Conservation (phyloP, 805 yeast species). For the Candida maris region DNA sequence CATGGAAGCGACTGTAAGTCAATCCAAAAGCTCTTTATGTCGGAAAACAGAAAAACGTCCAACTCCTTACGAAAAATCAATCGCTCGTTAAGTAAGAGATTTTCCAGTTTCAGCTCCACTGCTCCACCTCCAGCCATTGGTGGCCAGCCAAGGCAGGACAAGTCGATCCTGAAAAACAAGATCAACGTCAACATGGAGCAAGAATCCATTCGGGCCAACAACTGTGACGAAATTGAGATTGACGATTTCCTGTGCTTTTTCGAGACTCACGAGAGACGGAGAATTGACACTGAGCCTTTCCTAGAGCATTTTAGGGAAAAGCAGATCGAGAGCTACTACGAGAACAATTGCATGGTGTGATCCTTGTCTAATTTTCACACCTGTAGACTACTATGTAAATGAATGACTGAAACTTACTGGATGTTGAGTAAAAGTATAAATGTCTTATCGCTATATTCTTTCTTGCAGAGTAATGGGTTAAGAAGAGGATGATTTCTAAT, state of each 20-base stretch:
- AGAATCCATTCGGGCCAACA: constrained; percentile 35
- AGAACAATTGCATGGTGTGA: constrained; percentile 10
- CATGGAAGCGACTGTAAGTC: constrained; percentile 21
- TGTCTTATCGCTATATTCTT: no score
- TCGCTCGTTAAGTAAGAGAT: constrained; percentile 15
- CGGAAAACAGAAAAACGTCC: constrained; percentile 4
- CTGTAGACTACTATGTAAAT: no score
- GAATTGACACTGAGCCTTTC: constrained; percentile 31
- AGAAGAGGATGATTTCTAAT: constrained; percentile 55
- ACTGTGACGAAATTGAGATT: constrained; percentile 37
- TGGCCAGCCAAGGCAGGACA: constrained; percentile 9
- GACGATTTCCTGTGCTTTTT: constrained; percentile 34
- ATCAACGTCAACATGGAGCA: constrained; percentile 31
- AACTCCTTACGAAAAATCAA: constrained; percentile 19
- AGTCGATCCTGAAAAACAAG: constrained; percentile 37
- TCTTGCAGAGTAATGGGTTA: no score
- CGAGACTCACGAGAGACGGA: constrained; percentile 34
- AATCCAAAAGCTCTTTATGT: constrained; percentile 15
- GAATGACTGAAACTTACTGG: no score
- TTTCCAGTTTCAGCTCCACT: constrained; percentile 13
- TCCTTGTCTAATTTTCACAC: no score
- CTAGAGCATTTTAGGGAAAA: constrained; percentile 34
- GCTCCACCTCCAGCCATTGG: not conserved
- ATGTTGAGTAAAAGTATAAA: no score
- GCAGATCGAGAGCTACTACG: constrained; percentile 37